Conservation (phyloP, 2,329 filamentous ascomycete genomes). For the Pseudocercospora fuligena region DNA sequence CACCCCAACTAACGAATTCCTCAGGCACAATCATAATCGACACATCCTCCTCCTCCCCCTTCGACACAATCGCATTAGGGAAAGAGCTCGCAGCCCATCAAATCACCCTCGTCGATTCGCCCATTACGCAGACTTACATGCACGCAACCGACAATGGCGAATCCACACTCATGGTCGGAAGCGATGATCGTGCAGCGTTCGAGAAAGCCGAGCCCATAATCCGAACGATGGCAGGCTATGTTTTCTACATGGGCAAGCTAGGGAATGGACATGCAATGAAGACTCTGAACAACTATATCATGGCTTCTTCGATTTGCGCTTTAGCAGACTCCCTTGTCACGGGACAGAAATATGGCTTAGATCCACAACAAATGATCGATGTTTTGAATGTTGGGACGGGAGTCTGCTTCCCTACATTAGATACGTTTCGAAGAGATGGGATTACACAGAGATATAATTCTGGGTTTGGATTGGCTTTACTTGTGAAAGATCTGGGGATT, state of each 20-base stretch:
- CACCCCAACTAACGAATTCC: not conserved
- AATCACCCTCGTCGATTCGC: conserved; percentile 42
- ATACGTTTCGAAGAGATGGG: conserved; percentile 36
- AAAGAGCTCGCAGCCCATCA: conserved; percentile 39
- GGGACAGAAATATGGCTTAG: conserved; percentile 44
- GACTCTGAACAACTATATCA: conserved; percentile 46
- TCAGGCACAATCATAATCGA: conserved; percentile 42
- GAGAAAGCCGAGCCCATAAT: conserved; percentile 43
- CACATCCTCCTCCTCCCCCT: conserved; percentile 44
- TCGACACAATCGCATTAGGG: conserved; percentile 42
- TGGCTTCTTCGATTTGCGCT: conserved; percentile 42
- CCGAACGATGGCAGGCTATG: conserved; percentile 41
- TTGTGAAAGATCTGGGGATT: conserved; percentile 45
- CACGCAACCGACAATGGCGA: conserved; percentile 43
- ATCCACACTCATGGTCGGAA: conserved; percentile 44
- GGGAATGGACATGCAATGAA: conserved; percentile 46
- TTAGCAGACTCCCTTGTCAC: conserved; percentile 40
- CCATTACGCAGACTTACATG: conserved; percentile 45
- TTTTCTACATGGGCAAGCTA: conserved; percentile 44
- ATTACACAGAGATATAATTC: conserved; percentile 38
- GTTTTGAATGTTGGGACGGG: conserved; percentile 50
- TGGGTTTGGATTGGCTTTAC: conserved; percentile 43
- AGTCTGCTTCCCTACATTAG: conserved; percentile 44
- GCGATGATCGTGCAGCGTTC: conserved; percentile 34
- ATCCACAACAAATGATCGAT: conserved; percentile 48